Conservation (phyloP, 1,284 basidiomycete species). For the Trametes polyzona region DNA sequence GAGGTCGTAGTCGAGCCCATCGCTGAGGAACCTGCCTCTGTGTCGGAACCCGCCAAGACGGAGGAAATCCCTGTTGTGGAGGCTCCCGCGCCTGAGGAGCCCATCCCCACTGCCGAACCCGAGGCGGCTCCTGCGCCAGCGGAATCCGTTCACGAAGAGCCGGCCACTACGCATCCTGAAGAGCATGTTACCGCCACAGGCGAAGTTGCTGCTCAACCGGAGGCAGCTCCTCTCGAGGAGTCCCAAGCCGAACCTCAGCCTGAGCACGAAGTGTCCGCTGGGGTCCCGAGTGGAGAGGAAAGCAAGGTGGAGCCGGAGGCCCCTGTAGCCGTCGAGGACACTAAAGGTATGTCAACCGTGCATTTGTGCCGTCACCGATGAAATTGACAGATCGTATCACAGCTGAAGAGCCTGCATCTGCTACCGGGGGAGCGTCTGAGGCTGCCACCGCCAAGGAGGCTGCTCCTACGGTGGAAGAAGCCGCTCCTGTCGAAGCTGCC, state of each 20-base stretch:
- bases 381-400: not conserved
- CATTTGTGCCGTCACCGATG: not conserved
- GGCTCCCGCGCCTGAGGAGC: not conserved
- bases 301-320: no score
- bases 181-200: not conserved
- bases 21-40: slow-evolving; percentile 2
- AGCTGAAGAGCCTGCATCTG: not conserved
- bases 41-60: not conserved
- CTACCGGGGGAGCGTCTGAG: not conserved
- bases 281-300: no score
- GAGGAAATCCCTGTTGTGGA: not conserved
- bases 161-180: not conserved
- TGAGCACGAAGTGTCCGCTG: not conserved
- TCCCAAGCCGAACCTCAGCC: not conserved
- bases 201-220: not conserved
- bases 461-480: not conserved
- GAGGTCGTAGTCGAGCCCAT: slow-evolving; percentile 10
- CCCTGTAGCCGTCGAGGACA: not conserved
- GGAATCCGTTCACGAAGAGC: not conserved
- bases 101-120: not conserved
- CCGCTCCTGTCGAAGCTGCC: not conserved
- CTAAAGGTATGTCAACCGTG: not conserved
- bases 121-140: not conserved
- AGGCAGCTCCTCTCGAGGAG: not conserved
- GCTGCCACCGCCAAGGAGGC: not conserved